Conservation (phyloP, 257 asterid genomes). For the Linaria vulgaris region DNA sequence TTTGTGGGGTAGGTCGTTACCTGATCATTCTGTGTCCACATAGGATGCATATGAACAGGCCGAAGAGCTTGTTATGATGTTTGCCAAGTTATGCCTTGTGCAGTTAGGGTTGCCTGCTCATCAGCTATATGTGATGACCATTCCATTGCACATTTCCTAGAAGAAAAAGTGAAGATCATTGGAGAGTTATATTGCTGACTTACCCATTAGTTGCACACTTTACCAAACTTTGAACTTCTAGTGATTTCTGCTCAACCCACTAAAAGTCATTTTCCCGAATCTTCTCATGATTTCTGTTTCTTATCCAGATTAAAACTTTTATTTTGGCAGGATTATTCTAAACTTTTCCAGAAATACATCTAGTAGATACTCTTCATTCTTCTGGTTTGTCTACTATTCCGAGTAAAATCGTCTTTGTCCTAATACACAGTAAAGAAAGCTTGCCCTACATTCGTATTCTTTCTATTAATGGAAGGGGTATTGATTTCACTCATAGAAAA, state of each 20-base stretch:
- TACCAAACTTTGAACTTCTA: not conserved
- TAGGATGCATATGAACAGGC: conserved; percentile 39
- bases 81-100: conserved; percentile 27
- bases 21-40: conserved; percentile 35
- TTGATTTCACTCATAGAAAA: conserved; percentile 11
- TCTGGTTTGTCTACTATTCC: conserved; percentile 15
- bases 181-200: not conserved
- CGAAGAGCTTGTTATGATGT: conserved; percentile 32
- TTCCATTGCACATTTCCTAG: not conserved
- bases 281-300: conserved; percentile 20
- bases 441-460: not conserved
- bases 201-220: not conserved
- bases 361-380: not conserved
- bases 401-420: not conserved
- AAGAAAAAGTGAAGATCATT: not conserved
- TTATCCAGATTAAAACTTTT: conserved; percentile 18
- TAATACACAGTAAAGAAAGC: conserved; percentile 9
- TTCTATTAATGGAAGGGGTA: not conserved
- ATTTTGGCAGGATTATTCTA: not conserved
- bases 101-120: conserved; percentile 22
- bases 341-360: not conserved
- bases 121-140: conserved; percentile 21
- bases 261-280: conserved; percentile 8
- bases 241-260: not conserved
- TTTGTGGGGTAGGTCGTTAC: conserved; percentile 28